Conservation (phyloP, 148 eudicot species). For the Mesembryanthemum crystallinum region DNA sequence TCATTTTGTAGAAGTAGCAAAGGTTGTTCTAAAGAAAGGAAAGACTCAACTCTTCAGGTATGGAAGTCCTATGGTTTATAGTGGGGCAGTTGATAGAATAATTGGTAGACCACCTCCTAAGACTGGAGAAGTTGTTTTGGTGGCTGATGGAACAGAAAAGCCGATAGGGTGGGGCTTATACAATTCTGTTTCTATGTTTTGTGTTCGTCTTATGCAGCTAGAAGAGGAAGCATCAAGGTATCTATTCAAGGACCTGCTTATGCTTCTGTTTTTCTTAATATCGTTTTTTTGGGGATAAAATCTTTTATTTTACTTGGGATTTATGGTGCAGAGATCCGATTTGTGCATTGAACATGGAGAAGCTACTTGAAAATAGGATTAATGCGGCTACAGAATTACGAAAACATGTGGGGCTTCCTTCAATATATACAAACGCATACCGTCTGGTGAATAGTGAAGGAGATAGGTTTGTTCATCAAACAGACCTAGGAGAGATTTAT, state of each 20-base stretch:
- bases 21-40: constrained; percentile 88
- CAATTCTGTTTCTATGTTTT: constrained; percentile 89
- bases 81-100: constrained; percentile 90
- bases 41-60: constrained; percentile 76
- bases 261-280: neutral
- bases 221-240: constrained; percentile 78
- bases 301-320: too few relatives aligned
- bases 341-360: constrained; percentile 73
- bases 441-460: constrained; percentile 99
- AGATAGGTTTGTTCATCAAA: constrained; percentile 51
- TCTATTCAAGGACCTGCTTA: neutral
- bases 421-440: constrained; percentile 67
- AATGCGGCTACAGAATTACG: constrained; percentile 56
- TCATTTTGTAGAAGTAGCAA: constrained; percentile 55
- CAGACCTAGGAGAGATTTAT: neutral
- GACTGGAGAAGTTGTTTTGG: constrained; percentile 84
- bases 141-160: constrained; percentile 83
- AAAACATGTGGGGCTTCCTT: constrained; percentile 69
- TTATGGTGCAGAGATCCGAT: constrained; percentile 60
- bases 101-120: constrained; percentile 87
- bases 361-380: constrained; percentile 64
- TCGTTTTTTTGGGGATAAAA: neutral
- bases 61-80: constrained; percentile 97
- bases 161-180: constrained; percentile 94
- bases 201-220: constrained; percentile 89